These are phyloP conservation scores for Trichophyton benhamiae DNA, from an alignment of 2,329 filamentous ascomycete species.

Conservation along the genomic window DNA sequence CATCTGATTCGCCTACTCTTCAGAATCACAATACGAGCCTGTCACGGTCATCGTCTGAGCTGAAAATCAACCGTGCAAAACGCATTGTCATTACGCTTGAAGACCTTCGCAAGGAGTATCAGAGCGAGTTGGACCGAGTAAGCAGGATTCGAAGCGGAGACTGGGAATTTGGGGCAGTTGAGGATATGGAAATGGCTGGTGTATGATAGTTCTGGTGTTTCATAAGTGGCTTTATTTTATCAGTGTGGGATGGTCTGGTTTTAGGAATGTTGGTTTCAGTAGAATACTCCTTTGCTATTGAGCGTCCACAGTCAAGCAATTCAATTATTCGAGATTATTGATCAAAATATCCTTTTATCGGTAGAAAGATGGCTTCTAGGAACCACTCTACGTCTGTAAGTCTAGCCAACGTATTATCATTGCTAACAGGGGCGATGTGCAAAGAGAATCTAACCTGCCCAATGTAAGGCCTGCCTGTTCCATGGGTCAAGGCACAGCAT, in stretches of 20 bases:
- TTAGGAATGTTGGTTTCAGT: neutral
- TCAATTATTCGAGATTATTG: neutral
- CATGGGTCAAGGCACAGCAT: no score
- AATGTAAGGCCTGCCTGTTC: no score
- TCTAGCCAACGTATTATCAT: no score
- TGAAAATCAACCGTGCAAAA: constrained; percentile 35
- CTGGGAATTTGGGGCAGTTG: constrained; percentile 55
- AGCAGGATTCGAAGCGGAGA: constrained; percentile 79
- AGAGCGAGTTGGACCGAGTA: constrained; percentile 76
- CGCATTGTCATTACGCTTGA: constrained; percentile 73
- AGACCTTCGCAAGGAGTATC: constrained; percentile 78
- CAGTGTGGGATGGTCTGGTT: constrained; percentile 9
- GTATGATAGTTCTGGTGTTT: constrained; percentile 5
- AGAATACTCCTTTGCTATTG: neutral
- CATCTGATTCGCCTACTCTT: neutral
- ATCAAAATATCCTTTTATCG: no score
- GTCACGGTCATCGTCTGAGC: neutral
- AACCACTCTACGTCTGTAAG: no score
- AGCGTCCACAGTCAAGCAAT: neutral
- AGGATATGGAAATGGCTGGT: constrained; percentile 1
- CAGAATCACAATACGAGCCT: neutral
- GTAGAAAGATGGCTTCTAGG: no score
- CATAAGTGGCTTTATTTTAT: neutral
- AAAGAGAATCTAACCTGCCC: no score
- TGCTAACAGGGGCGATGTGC: no score